Base-by-base conservation (phyloP, 345 rosid genomes). In the Corymbia maculata region DNA sequence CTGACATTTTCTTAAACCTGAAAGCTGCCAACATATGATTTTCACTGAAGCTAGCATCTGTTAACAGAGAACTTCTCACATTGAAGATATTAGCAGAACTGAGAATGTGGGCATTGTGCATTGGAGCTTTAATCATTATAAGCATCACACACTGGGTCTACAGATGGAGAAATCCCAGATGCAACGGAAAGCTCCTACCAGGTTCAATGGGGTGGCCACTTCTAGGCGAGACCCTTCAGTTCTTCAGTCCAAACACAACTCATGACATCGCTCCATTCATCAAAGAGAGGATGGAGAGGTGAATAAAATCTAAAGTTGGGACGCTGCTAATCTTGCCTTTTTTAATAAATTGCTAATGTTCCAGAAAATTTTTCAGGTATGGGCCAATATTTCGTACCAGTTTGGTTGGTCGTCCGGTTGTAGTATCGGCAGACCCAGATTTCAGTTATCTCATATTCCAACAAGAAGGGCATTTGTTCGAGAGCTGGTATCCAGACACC, bases 401-500 rank as follows among this genome's bases (percentile, higher is more conserved):
- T 91, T 91, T 98, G 89, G 98, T 97, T 51, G 99, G 99, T 87
- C 91, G 97, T 90, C 94, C 98, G 2, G 95, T 95, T 14, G 90
- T 98, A 7, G 93, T 98, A 64, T 98, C 99, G n/a, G 89, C 99
- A 30, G 99, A 98, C 92, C 91, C 99, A 52, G 99, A 98, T 89
- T 94, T 98, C 89, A 96, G 95, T 90, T 86, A 96, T 88, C 96
- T 93, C 87, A 94, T 98, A 89, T 97, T 98, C 93, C 98, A 93
- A 89, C 97, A 98, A 91, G 99, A 98, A 86, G 99, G 99, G 21
- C 93, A 92, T 28, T 87, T 90, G 91, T 93, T 98, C 90, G 94
- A 96, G 93, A 97, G 99, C 91, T 98, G 99, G 98, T 98, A 98
- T 88, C 99, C 99, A 51, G 97, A 96, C 47, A 96, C 99, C 50